A percentile compares a stretch with the other conserved stretches of the same genome.
phyloP scores from a whole-genome alignment of 306 rosid species.

The Fragaria iinumae region DNA sequence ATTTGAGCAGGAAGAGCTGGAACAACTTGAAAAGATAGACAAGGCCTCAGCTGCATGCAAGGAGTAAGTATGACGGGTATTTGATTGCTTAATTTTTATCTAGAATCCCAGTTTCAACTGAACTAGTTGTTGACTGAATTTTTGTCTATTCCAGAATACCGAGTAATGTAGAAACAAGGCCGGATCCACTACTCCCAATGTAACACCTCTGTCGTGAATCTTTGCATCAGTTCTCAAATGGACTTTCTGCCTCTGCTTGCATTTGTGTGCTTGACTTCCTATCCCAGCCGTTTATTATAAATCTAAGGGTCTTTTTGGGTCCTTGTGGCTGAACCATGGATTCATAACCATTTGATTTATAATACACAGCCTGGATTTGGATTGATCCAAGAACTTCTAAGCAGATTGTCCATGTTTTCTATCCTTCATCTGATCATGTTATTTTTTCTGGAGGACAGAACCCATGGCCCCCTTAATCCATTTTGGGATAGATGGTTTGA shows the following conservation, averaged over 20 bases:
- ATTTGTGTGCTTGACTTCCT: background rate
- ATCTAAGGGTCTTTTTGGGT: background rate
- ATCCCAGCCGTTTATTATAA: background rate
- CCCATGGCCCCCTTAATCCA: slow-evolving; percentile 70
- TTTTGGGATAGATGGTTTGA: slow-evolving; percentile 98
- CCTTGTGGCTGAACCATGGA: background rate
- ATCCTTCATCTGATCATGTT: slow-evolving; percentile 14
- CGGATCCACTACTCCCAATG: slow-evolving; percentile 89
- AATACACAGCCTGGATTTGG: background rate
- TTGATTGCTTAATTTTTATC: slow-evolving; percentile 14
- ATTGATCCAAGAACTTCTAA: background rate
- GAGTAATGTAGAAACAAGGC: slow-evolving; percentile 67
- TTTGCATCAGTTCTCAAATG: background rate
- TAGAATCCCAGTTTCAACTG: slow-evolving; percentile 1
- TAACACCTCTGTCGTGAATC: slow-evolving; percentile 31
- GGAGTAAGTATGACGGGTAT: slow-evolving; percentile 56
- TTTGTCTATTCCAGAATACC: slow-evolving; percentile 58
- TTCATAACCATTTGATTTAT: background rate
- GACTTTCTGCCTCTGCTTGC: background rate
- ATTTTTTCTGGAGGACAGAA: slow-evolving; percentile 43
- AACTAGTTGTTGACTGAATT: slow-evolving; percentile 12
- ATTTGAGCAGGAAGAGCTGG: slow-evolving; percentile 72
- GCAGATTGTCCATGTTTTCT: background rate
- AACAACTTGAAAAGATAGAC: slow-evolving; percentile 74
- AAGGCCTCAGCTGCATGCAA: slow-evolving; percentile 75